Evolutionary conservation across 2,329 filamentous ascomycete species (phyloP).

Genomic region (Nemania serpens): DNA sequence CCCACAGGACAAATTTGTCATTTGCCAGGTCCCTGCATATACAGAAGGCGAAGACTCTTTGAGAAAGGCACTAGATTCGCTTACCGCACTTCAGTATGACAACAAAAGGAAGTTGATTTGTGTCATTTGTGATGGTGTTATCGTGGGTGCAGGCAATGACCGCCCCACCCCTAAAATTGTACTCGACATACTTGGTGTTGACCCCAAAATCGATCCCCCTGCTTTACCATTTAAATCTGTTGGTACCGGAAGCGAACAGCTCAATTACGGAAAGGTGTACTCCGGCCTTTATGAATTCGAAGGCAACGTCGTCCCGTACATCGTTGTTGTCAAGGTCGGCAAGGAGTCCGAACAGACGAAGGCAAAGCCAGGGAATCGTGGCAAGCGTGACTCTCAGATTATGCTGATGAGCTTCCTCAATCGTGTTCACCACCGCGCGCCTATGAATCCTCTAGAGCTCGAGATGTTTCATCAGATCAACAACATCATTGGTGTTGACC

Average conservation of each 20-base stretch:
- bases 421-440: constrained; percentile 88
- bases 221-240: constrained; percentile 94
- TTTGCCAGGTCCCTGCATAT: constrained; percentile 96
- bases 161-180: constrained; percentile 97
- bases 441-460: constrained; percentile 94
- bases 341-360: constrained; percentile 93
- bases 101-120: constrained; percentile 98
- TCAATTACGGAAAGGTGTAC: constrained; percentile 98
- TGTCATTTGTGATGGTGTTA: constrained; percentile 96
- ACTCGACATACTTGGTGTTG: constrained; percentile 93
- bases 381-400: constrained; percentile 97
- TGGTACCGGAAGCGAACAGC: constrained; percentile 83
- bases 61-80: constrained; percentile 88
- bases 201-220: constrained; percentile 94
- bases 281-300: constrained; percentile 97
- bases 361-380: constrained; percentile 93
- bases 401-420: constrained; percentile 97
- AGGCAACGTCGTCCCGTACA: constrained; percentile 94
- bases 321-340: constrained; percentile 95
- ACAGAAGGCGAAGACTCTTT: constrained; percentile 97
- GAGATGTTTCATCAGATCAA: constrained; percentile 99
- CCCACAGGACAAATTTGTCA: constrained; percentile 97
- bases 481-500: constrained; percentile 98
- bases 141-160: constrained; percentile 94
- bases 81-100: constrained; percentile 94